Conservation (phyloP, 805 yeast genomes). For the Kuraishia borneana region DNA sequence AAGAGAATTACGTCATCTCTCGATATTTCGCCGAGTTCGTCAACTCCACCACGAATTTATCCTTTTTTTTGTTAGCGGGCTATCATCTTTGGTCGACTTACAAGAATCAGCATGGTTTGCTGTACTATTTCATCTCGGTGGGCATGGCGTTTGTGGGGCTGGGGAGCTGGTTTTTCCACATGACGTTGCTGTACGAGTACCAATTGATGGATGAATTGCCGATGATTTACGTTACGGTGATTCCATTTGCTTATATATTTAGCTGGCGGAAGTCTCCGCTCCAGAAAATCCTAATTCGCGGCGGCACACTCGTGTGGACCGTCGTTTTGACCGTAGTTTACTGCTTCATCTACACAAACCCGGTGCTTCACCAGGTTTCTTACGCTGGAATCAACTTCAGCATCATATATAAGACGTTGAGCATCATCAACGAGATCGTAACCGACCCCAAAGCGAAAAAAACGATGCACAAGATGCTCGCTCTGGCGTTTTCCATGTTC, state of each 20-base stretch:
- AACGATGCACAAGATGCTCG: constrained; percentile 15
- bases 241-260: constrained; percentile 49
- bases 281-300: constrained; percentile 9
- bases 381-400: constrained; percentile 71
- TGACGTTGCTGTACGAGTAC: constrained; percentile 84
- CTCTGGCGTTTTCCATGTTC: constrained; percentile 29
- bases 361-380: constrained; percentile 80
- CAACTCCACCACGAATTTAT: constrained; percentile 68
- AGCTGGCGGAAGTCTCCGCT: constrained; percentile 16
- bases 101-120: constrained; percentile 47
- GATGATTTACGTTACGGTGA: constrained; percentile 95
- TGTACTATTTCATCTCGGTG: constrained; percentile 60
- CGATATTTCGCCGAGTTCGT: constrained; percentile 83
- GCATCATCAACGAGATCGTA: constrained; percentile 12
- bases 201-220: constrained; percentile 94
- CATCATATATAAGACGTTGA: constrained; percentile 49
- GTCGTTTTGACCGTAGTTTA: constrained; percentile 56
- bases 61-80: constrained; percentile 18
- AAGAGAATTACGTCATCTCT: constrained; percentile 86
- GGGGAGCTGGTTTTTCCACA: constrained; percentile 93
- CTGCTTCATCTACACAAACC: constrained; percentile 57
- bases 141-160: constrained; percentile 88
- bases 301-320: constrained; percentile 17
- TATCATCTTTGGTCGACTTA: constrained; percentile 40
- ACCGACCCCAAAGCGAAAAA: constrained; percentile 10